phyloP scores from a whole-genome alignment of 306 rosid genomes.

The Cicer yamashitae region DNA sequence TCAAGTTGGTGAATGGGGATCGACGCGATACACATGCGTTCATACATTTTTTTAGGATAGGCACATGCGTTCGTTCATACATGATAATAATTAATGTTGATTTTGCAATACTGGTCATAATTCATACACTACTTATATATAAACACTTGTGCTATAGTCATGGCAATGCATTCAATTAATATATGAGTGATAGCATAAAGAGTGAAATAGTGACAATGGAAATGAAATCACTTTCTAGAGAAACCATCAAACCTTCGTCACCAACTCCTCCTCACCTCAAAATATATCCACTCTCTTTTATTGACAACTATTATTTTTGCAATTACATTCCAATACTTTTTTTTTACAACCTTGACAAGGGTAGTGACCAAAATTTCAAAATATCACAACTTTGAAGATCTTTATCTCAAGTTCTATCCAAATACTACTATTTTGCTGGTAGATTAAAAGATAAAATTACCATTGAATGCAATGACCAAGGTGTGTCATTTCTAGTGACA shows the following conservation, averaged over 20 bases:
- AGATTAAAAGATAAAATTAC: conserved; percentile 38
- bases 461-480: conserved; percentile 28
- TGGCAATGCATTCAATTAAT: too few species aligned
- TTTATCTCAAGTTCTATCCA: conserved; percentile 47
- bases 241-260: conserved; percentile 55
- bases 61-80: too few species aligned
- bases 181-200: too few species aligned
- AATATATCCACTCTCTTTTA: conserved; percentile 41
- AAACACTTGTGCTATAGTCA: too few species aligned
- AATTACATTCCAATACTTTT: not conserved
- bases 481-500: conserved; percentile 44
- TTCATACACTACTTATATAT: too few species aligned
- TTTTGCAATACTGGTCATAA: too few species aligned
- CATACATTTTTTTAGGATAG: too few species aligned
- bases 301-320: conserved; percentile 38
- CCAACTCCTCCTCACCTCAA: not conserved
- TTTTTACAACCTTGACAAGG: conserved; percentile 42
- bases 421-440: conserved; percentile 62
- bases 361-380: not conserved
- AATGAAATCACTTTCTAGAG: conserved; percentile 35
- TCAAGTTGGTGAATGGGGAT: too few species aligned
- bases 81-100: too few species aligned
- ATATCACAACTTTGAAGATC: too few species aligned
- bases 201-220: too few species aligned
- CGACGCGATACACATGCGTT: too few species aligned